phyloP scores from a whole-genome alignment of 441 rosid species.

The Manihot esculenta region DNA sequence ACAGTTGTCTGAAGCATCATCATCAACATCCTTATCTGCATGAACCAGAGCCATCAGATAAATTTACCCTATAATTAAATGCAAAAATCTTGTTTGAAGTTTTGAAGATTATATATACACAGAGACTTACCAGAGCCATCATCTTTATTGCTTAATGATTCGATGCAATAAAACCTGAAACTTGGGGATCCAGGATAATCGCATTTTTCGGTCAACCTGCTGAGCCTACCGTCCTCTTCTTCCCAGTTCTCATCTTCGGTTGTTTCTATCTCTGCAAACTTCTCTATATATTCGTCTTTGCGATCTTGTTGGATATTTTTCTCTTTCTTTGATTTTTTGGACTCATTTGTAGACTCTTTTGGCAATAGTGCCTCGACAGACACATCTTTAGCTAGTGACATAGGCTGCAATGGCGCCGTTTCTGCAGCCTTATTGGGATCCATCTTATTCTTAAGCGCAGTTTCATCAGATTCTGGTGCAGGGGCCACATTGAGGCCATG shows the following conservation, averaged over 20 bases:
- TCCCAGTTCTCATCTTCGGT: slow-evolving; percentile 6
- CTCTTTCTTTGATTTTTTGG: slow-evolving; percentile 2
- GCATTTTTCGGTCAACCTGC: slow-evolving; percentile 22
- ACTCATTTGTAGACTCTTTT: slow-evolving; percentile 22
- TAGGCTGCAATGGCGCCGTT: too few relatives aligned
- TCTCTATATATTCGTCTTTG: not conserved
- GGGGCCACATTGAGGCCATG: slow-evolving; percentile 19
- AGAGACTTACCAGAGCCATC: slow-evolving; percentile 25
- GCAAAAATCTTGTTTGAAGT: not conserved
- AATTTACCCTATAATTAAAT: too few relatives aligned
- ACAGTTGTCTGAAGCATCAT: not conserved
- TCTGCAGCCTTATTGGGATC: too few relatives aligned
- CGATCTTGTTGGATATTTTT: not conserved
- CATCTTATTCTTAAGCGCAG: too few relatives aligned
- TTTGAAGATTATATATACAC: not conserved
- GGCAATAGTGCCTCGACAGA: not conserved
- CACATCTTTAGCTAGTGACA: too few relatives aligned
- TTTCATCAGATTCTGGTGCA: not conserved
- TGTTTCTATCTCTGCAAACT: not conserved
- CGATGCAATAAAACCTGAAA: slow-evolving; percentile 64
- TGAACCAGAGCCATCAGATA: not conserved
- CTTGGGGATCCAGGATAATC: slow-evolving; percentile 60
- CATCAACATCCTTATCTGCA: slow-evolving; percentile 30
- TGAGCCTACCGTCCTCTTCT: slow-evolving; percentile 15
- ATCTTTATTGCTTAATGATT: slow-evolving; percentile 31